These are phyloP conservation scores for Microsporum ferrugineum DNA, from an alignment of 2,329 filamentous ascomycete genomes.

Conservation along the genomic window DNA sequence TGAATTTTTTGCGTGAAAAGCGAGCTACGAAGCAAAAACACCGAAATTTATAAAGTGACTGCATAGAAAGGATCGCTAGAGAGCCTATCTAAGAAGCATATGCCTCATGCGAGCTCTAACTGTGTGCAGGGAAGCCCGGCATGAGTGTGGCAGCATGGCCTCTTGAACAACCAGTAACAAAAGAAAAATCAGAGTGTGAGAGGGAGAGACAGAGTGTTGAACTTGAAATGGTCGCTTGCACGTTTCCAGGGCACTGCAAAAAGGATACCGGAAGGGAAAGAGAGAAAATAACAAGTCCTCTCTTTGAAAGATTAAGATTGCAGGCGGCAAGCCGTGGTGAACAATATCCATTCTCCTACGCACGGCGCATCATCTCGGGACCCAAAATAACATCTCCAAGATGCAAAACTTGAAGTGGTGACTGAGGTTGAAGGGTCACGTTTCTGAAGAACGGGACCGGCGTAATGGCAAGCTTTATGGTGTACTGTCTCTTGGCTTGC, in stretches of 20 bases:
- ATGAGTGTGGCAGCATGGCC: background rate
- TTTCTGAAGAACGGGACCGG: constrained; percentile 3
- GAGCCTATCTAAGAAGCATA: background rate
- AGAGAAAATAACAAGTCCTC: background rate
- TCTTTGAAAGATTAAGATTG: background rate
- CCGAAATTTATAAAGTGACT: background rate
- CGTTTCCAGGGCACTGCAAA: background rate
- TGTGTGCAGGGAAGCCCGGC: background rate
- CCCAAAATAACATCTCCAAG: background rate
- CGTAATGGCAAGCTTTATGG: constrained; percentile 5
- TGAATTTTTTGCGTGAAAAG: background rate
- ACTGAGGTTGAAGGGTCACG: background rate
- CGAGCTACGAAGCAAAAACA: background rate
- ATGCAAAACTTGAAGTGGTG: background rate
- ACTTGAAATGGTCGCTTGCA: background rate
- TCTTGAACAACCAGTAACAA: background rate
- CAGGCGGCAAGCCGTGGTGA: background rate
- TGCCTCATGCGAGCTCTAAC: background rate
- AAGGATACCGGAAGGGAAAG: background rate
- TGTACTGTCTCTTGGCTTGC: background rate
- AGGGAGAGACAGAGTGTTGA: background rate
- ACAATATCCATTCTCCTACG: background rate
- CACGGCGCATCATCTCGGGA: background rate
- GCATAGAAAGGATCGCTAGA: background rate
- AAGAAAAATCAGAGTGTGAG: background rate